phyloP scores from a whole-genome alignment of 805 yeast genomes.

The Barnettozyma wickerhamii region DNA sequence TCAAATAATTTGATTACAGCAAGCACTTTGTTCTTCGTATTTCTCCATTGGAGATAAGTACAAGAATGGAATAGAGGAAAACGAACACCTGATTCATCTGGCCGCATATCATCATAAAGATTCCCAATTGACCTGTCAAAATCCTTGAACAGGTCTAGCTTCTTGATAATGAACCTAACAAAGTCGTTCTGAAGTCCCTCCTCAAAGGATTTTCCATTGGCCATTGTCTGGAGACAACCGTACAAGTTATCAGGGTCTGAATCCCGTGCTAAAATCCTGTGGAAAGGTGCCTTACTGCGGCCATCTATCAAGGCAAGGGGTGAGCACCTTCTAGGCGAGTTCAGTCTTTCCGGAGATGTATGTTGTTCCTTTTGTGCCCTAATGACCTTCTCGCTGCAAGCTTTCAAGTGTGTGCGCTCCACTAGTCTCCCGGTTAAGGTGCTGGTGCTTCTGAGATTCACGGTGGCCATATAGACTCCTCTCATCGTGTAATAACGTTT shows the following conservation, averaged over 20 bases:
- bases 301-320: too few species aligned
- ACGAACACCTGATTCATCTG: not conserved
- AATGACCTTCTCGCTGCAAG: not conserved
- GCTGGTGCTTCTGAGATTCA: not conserved
- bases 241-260: not conserved
- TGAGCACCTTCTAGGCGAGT: not conserved
- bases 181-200: not conserved
- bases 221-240: not conserved
- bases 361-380: too few species aligned
- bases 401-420: not conserved
- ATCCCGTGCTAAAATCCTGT: not conserved
- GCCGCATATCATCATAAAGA: not conserved
- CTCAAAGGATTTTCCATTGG: not conserved
- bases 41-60: not conserved
- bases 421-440: not conserved
- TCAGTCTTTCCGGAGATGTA: too few species aligned
- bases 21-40: not conserved
- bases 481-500: too few species aligned
- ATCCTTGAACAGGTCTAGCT: not conserved
- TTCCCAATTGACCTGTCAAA: not conserved
- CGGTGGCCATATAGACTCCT: not conserved
- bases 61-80: constrained; percentile 1
- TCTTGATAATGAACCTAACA: not conserved
- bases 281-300: too few species aligned
- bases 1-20: not conserved